Evolutionary conservation across 768 basidiomycete species (phyloP), one percentile per base, ranked within the genome.

Genomic region (Lactarius sp.): DNA sequence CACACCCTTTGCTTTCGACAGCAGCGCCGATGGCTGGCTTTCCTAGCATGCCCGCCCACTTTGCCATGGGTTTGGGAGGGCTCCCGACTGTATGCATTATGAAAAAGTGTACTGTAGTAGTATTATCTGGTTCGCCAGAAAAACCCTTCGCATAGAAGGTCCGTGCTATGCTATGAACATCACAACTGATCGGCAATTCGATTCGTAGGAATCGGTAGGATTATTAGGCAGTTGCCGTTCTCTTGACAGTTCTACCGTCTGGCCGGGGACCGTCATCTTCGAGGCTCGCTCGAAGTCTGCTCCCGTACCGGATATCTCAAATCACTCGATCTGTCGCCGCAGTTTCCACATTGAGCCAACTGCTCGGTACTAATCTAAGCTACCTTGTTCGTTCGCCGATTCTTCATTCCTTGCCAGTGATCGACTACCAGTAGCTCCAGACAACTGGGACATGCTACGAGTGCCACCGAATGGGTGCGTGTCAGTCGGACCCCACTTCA

Each of bases 401-500:
- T 27, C 27, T 27, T 27, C 27, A 27, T 27, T 27, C 27, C 27
- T 27, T 27, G 27, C 27, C 27, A 27, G 27, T 27, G 27, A 27
- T 27, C 27, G 27, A 27, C 27, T 27, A 27, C 2, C 27, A 12
- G 12, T 77, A 10, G 4, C 18, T 6, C 27, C 71, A 78, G 76
- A 70, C 73, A 77, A 56, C 76, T 78, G 50, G 90, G 91, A 34
- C 87, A 93, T 74, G 73, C 85, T 65, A 81, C 79, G 34, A 72
- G 27, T 22, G 22, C 22, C 22, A 22, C 22, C 22, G 22, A 22
- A 76, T 20, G 89, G 86, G 1, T 90, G 89, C 71, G 39, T 75
- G 9, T 87, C 88, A n/a, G 80, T 90, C 37, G 88, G 88, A 2
- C 68, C 84, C 42, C 91, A 93, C 74, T 93, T 84, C 79, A 92